These are phyloP conservation scores for Fusarium sp. DNA, from an alignment of 2,329 filamentous ascomycete genomes.

Conservation along the genomic window DNA sequence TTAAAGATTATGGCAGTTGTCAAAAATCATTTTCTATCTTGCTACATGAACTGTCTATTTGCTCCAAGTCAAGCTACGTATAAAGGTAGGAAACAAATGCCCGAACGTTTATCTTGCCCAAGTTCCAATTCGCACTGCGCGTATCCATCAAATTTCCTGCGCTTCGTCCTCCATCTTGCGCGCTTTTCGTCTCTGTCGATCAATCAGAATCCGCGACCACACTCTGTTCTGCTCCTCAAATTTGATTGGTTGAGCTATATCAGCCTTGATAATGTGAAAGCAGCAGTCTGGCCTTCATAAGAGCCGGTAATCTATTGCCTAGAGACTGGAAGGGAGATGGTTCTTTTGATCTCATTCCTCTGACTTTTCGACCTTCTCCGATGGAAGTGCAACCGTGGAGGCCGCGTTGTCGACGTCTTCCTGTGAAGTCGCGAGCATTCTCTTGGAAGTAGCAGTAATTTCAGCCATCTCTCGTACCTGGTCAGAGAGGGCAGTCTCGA, in stretches of 20 bases:
- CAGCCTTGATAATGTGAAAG: too few species aligned
- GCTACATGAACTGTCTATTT: not conserved
- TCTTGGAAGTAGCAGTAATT: not conserved
- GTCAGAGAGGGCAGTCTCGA: not conserved
- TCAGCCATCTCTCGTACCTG: not conserved
- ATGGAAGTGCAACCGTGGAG: not conserved
- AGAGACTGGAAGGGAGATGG: too few species aligned
- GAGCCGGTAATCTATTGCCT: too few species aligned
- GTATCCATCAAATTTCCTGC: too few species aligned
- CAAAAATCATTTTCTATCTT: not conserved
- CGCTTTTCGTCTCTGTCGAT: not conserved
- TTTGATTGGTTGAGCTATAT: too few species aligned
- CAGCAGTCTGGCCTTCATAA: too few species aligned
- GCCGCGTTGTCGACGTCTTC: too few species aligned
- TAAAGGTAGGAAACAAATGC: not conserved
- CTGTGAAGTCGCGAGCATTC: not conserved
- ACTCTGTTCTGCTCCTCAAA: not conserved
- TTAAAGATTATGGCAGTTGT: not conserved
- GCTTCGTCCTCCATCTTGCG: accelerated
- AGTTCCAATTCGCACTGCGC: too few species aligned
- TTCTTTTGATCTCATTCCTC: not conserved
- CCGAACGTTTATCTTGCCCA: too few species aligned
- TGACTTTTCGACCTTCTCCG: not conserved
- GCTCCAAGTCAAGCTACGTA: not conserved
- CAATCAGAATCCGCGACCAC: accelerated